Conservation (phyloP, 306 rosid genomes). For the Quercus variabilis region DNA sequence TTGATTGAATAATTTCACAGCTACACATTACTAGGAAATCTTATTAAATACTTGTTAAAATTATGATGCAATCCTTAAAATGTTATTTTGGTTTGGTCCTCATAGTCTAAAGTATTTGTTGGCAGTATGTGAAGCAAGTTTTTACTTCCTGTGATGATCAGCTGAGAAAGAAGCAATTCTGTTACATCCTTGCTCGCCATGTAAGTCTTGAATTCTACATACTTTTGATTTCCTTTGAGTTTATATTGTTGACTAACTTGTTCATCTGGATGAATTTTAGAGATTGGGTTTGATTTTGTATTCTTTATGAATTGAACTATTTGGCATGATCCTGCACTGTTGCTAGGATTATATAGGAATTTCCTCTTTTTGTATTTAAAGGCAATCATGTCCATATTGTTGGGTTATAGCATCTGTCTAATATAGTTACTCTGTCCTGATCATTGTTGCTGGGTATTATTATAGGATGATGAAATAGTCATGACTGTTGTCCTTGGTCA, state of each 20-base stretch:
- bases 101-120: slow-evolving; percentile 32
- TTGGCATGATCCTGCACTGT: not conserved
- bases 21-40: not conserved
- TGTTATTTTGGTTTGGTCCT: slow-evolving; percentile 17
- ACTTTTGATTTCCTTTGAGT: not conserved
- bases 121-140: slow-evolving; percentile 74
- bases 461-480: not conserved
- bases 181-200: slow-evolving; percentile 92
- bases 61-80: slow-evolving; percentile 1
- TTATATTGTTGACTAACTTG: not conserved
- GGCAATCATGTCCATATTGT: not conserved
- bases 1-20: not conserved
- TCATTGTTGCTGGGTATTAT: not conserved
- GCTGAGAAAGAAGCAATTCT: slow-evolving; percentile 72
- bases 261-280: not conserved
- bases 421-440: not conserved
- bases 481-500: not conserved
- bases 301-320: not conserved
- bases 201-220: slow-evolving; percentile 44
- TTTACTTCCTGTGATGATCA: slow-evolving; percentile 69
- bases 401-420: not conserved
- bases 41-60: not conserved
- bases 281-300: not conserved
- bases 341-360: not conserved
- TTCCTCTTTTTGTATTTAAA: not conserved